Conservation (phyloP, 805 yeast genomes). For the Wickerhamomyces rabaulensis region DNA sequence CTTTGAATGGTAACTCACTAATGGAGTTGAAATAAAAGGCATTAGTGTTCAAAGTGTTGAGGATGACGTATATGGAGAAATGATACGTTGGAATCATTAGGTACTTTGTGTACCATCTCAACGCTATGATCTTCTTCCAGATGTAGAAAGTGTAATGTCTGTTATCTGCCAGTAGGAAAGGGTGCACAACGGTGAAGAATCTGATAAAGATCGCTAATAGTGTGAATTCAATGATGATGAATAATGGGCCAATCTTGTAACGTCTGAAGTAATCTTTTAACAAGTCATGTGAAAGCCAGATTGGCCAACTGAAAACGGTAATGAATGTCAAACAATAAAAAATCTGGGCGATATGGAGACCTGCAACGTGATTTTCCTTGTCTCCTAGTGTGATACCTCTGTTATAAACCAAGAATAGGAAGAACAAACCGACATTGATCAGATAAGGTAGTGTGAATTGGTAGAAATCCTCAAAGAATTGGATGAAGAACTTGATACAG, state of each 20-base stretch:
- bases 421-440: slow-evolving; percentile 48
- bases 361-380: slow-evolving; percentile 72
- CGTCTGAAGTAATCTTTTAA: slow-evolving; percentile 34
- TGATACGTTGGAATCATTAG: slow-evolving; percentile 68
- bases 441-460: slow-evolving; percentile 43
- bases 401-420: slow-evolving; percentile 54
- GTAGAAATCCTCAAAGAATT: slow-evolving; percentile 30
- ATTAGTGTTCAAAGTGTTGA: slow-evolving; percentile 30
- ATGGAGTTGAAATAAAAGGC: slow-evolving; percentile 30
- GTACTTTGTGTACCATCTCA: slow-evolving; percentile 40
- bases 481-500: slow-evolving; percentile 33
- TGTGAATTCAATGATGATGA: slow-evolving; percentile 26
- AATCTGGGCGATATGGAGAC: slow-evolving; percentile 72
- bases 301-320: slow-evolving; percentile 62
- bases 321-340: slow-evolving; percentile 72
- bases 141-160: slow-evolving; percentile 90
- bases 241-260: slow-evolving; percentile 23
- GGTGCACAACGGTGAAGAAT: slow-evolving; percentile 72
- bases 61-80: slow-evolving; percentile 37
- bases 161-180: slow-evolving; percentile 89
- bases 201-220: slow-evolving; percentile 44
- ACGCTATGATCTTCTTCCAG: slow-evolving; percentile 59
- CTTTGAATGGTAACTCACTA: slow-evolving; percentile 31
- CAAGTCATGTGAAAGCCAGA: slow-evolving; percentile 52
- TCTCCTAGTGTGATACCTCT: slow-evolving; percentile 92